phyloP scores from a whole-genome alignment of 805 yeast species.

The Saturnispora hagleri region DNA sequence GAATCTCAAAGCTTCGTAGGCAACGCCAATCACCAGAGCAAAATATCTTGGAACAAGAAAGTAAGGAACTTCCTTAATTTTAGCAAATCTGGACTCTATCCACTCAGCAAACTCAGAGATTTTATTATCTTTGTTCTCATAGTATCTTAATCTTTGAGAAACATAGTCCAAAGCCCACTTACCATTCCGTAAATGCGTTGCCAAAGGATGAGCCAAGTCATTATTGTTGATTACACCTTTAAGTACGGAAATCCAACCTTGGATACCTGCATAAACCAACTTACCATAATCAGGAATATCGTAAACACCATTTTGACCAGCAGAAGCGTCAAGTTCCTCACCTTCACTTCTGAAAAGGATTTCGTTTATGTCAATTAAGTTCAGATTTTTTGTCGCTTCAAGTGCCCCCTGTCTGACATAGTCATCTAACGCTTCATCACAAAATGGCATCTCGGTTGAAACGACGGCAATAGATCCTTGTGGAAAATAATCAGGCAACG shows the following conservation, averaged over 20 bases:
- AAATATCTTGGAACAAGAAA: constrained; percentile 82
- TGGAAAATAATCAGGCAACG: constrained; percentile 57
- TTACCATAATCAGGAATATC: constrained; percentile 64
- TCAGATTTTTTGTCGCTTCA: constrained; percentile 55
- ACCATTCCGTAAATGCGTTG: constrained; percentile 74
- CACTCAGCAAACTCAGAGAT: constrained; percentile 53
- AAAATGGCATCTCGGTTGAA: constrained; percentile 58
- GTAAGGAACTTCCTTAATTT: constrained; percentile 60
- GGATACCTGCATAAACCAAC: constrained; percentile 80
- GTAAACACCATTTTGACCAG: constrained; percentile 66
- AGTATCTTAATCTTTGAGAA: constrained; percentile 51
- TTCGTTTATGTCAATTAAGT: constrained; percentile 63
- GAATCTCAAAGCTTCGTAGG: constrained; percentile 73
- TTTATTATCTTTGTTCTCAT: constrained; percentile 34
- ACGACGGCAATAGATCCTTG: constrained; percentile 88
- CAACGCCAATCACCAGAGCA: constrained; percentile 69
- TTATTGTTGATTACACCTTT: constrained; percentile 54
- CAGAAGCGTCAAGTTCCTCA: constrained; percentile 78
- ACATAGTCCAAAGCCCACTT: constrained; percentile 83
- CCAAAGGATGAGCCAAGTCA: constrained; percentile 75
- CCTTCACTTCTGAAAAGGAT: constrained; percentile 70
- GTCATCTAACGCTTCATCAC: constrained; percentile 55
- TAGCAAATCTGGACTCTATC: constrained; percentile 56
- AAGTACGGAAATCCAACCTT: constrained; percentile 80
- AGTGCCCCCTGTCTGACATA: constrained; percentile 68